These are phyloP conservation scores for Leishmania lainsoni DNA, from an alignment of 208 protist species.

Conservation along the genomic window DNA sequence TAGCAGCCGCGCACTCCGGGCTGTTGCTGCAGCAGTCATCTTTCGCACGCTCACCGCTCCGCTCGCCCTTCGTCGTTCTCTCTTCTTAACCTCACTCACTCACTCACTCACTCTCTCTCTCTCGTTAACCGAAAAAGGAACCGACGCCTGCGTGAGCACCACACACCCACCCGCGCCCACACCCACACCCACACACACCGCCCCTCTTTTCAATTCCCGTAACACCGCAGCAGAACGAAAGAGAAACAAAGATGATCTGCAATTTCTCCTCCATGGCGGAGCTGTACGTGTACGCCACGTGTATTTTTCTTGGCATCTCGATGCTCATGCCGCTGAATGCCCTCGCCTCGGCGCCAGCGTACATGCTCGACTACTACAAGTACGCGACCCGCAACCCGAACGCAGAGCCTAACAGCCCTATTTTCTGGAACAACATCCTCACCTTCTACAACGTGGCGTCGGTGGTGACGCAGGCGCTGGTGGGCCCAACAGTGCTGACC, in stretches of 20 bases:
- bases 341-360: slow-evolving; percentile 77
- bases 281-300: slow-evolving; percentile 76
- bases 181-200: not conserved
- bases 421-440: slow-evolving; percentile 79
- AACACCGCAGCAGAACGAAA: not conserved
- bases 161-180: not conserved
- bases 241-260: slow-evolving; percentile 23
- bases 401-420: slow-evolving; percentile 40
- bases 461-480: slow-evolving; percentile 64
- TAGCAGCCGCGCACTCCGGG: not conserved
- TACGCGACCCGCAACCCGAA: slow-evolving; percentile 61
- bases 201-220: not conserved
- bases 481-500: slow-evolving; percentile 68
- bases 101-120: too few relatives aligned
- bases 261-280: slow-evolving; percentile 51
- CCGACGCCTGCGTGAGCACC: not conserved
- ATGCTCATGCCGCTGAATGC: slow-evolving; percentile 90
- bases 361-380: slow-evolving; percentile 87
- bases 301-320: slow-evolving; percentile 82
- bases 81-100: too few relatives aligned
- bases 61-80: not conserved
- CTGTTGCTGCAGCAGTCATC: not conserved
- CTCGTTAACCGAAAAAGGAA: not conserved
- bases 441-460: slow-evolving; percentile 83
- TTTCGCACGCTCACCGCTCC: not conserved